Percentiles rank a stretch among this genome's conserved stretches.
Conservation (phyloP, 768 basidiomycete species). For the Trametes meyenii region DNA sequence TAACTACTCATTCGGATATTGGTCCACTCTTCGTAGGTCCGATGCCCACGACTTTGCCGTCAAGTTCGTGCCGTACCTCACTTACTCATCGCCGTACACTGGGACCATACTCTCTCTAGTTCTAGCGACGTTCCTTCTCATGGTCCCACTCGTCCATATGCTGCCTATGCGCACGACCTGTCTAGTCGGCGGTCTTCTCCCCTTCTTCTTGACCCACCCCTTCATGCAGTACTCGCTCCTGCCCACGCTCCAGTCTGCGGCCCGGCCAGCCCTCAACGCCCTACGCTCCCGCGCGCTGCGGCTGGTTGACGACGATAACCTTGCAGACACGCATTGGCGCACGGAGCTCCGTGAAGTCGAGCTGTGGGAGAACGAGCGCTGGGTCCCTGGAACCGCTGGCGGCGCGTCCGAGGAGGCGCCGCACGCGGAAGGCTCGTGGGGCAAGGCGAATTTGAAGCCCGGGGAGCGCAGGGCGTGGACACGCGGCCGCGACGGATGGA, state of each 20-base stretch:
- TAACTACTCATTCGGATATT: neutral
- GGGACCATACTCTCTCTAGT: slow-evolving; percentile 54
- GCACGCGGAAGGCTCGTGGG: slow-evolving; percentile 37
- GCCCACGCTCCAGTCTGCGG: slow-evolving; percentile 35
- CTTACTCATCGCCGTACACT: slow-evolving; percentile 55
- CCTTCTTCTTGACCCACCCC: slow-evolving; percentile 59
- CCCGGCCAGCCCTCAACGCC: slow-evolving; percentile 21
- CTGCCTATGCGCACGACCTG: slow-evolving; percentile 48
- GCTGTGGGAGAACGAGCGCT: slow-evolving; percentile 82
- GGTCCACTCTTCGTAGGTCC: slow-evolving; percentile 44
- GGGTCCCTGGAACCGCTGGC: slow-evolving; percentile 28
- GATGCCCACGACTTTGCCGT: slow-evolving; percentile 59
- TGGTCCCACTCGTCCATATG: slow-evolving; percentile 33
- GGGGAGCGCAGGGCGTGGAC: slow-evolving; percentile 71
- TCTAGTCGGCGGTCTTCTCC: slow-evolving; percentile 52
- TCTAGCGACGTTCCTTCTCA: slow-evolving; percentile 43
- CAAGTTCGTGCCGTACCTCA: slow-evolving; percentile 54
- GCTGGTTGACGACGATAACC: slow-evolving; percentile 63
- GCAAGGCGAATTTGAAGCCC: slow-evolving; percentile 39
- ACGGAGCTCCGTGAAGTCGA: slow-evolving; percentile 70
- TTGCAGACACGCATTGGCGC: slow-evolving; percentile 66
- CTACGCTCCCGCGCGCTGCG: slow-evolving; percentile 30
- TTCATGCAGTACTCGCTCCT: slow-evolving; percentile 34
- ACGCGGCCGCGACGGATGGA: slow-evolving; percentile 71
- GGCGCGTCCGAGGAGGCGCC: slow-evolving; percentile 23